These are phyloP conservation scores for Pythium diclinum DNA, from an alignment of 352 stramenopile genomes.

Conservation along the genomic window DNA sequence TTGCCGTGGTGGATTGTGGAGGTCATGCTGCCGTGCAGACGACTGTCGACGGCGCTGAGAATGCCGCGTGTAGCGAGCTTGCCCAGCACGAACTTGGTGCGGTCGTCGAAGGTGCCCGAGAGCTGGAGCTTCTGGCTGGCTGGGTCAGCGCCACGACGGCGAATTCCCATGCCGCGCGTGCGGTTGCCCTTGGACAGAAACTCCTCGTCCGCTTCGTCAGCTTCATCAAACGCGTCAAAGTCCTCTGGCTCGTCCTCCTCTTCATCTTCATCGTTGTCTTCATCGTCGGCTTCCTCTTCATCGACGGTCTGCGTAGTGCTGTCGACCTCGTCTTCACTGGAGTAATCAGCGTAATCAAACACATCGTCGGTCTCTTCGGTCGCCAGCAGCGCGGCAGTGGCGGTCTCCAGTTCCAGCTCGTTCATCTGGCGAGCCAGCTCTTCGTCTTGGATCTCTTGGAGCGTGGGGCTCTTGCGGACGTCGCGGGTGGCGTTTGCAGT, in stretches of 20 bases:
- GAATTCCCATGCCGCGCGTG: conserved; percentile 2
- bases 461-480: conserved; percentile 19
- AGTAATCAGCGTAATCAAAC: not conserved
- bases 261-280: conserved; percentile 1
- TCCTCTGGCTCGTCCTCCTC: conserved; percentile 25
- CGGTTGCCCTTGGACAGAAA: conserved; percentile 18
- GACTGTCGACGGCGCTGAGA: conserved; percentile 38
- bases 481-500: not conserved
- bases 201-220: conserved; percentile 25
- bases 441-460: conserved; percentile 72
- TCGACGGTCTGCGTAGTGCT: not conserved
- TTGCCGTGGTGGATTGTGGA: conserved; percentile 52
- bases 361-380: conserved; percentile 4
- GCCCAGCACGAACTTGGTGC: conserved; percentile 21
- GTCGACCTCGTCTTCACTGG: not conserved
- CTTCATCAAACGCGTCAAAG: conserved; percentile 24
- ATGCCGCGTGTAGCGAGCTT: conserved; percentile 23
- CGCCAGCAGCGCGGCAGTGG: not conserved
- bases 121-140: conserved; percentile 10
- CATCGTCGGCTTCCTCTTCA: not conserved
- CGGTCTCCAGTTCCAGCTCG: conserved; percentile 28
- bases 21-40: conserved; percentile 53
- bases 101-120: conserved; percentile 20
- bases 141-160: conserved; percentile 4
- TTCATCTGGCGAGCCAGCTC: conserved; percentile 46